A percentile compares a stretch with the other conserved stretches of the same genome.
These are phyloP conservation scores for Chaetoscypha palmicola DNA, from an alignment of 2,329 filamentous ascomycete genomes.

Conservation along the genomic window DNA sequence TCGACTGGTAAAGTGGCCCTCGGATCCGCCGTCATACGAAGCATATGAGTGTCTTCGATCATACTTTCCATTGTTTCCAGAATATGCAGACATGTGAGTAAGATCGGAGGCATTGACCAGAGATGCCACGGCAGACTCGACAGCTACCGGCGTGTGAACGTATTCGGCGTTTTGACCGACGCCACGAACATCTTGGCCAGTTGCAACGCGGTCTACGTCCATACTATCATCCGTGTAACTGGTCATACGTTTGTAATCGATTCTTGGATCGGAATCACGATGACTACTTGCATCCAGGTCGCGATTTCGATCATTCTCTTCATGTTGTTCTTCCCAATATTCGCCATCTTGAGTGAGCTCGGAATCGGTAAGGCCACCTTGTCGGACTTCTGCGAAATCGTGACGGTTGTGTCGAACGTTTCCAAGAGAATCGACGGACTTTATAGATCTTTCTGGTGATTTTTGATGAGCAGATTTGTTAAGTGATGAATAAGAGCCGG, in stretches of 20 bases:
- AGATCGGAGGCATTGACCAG: constrained; percentile 72
- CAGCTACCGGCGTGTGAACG: constrained; percentile 62
- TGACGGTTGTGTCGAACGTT: constrained; percentile 27
- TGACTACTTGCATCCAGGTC: constrained; percentile 56
- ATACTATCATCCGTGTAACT: constrained; percentile 51
- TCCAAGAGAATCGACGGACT: constrained; percentile 26
- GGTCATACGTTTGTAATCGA: constrained; percentile 47
- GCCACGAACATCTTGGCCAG: constrained; percentile 63
- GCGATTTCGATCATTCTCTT: constrained; percentile 32
- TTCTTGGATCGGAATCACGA: constrained; percentile 45
- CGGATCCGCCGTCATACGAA: constrained; percentile 31
- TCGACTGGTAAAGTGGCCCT: constrained; percentile 30
- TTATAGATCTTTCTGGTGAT: constrained; percentile 50
- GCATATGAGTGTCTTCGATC: constrained; percentile 28
- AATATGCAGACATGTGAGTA: constrained; percentile 49
- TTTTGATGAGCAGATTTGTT: constrained; percentile 48
- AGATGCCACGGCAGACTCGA: constrained; percentile 88
- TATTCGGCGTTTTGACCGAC: constrained; percentile 70
- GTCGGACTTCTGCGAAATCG: constrained; percentile 30
- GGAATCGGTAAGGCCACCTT: constrained; percentile 32
- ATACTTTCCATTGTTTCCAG: constrained; percentile 35
- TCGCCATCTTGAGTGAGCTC: constrained; percentile 39
- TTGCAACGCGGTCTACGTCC: constrained; percentile 51
- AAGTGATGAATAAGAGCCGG: constrained; percentile 55
- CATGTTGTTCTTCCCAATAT: constrained; percentile 31